phyloP scores from a whole-genome alignment of 2,329 filamentous ascomycete species.

The Cyclaneusma minus region DNA sequence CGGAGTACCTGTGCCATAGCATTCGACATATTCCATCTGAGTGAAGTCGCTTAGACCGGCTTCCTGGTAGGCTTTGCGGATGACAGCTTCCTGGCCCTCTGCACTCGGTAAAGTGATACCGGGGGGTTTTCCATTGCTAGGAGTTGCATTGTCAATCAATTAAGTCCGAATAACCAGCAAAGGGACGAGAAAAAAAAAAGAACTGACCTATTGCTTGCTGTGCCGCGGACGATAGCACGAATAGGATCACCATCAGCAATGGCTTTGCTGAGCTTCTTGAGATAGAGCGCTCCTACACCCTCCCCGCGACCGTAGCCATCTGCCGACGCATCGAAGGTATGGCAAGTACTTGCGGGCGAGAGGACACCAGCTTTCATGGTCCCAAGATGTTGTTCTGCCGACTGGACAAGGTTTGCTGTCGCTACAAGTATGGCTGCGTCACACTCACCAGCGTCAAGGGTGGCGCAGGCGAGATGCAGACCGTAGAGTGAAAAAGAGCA shows the following conservation, averaged over 20 bases:
- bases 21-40: slow-evolving; percentile 1
- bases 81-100: slow-evolving; percentile 21
- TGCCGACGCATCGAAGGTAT: slow-evolving; percentile 40
- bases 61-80: slow-evolving; percentile 6
- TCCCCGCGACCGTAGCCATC: slow-evolving; percentile 52
- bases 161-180: too few species aligned
- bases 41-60: slow-evolving; percentile 5
- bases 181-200: too few species aligned
- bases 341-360: slow-evolving; percentile 31
- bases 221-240: slow-evolving; percentile 37
- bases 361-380: slow-evolving; percentile 7
- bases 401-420: slow-evolving; percentile 8
- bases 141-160: too few species aligned
- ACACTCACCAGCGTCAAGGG: slow-evolving; percentile 26
- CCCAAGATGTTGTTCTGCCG: slow-evolving; percentile 7
- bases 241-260: slow-evolving; percentile 42
- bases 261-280: slow-evolving; percentile 43
- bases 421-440: slow-evolving; percentile 9
- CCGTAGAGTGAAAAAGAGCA: slow-evolving; percentile 40
- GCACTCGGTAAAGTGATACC: slow-evolving; percentile 38
- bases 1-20: slow-evolving; percentile 6
- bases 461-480: slow-evolving; percentile 38
- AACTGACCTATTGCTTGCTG: slow-evolving; percentile 26
- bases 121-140: slow-evolving; percentile 38
- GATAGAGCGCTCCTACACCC: slow-evolving; percentile 37